Evolutionary conservation across 148 eudicot species (phyloP), one percentile per base, ranked within the genome.

Genomic region (Camellia lanceoleosa): DNA sequence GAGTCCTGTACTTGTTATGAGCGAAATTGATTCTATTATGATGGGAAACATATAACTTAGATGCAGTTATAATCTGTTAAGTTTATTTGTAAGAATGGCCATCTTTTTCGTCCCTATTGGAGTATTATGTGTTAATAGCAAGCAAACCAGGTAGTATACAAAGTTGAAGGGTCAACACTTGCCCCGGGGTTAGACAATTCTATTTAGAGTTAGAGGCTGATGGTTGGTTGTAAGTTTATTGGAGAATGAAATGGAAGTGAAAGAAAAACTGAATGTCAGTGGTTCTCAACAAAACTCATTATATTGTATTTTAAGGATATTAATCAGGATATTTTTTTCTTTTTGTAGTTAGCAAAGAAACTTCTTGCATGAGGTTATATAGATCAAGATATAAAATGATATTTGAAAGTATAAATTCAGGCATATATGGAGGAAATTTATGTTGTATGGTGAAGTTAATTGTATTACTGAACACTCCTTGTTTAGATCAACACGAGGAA

Each of bases 381-480:
- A 1, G 1, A 30, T 30, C 38, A 30, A 30, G 38, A 20, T 5
- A 51, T 72, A 23, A 72, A 12, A 52, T 72, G 61, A 15, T 52
- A 11, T 23, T 20, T 52, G 12, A 13, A 38, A 56, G 30, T 73
- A 23, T 64, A 14, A 64, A 49, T 77, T 20, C 67, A 23, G 58
- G 15, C 44, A 62, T 20, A 41, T 65, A 30, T 64, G 58, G 44
- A 30, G 79, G 46, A 77, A 51, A 77, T 77, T 46, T 65, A 13
- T 64, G 42, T 19, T 14, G 19, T 7, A 4, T 75, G 13, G 58
- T 58, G 51, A 38, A 59, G 52, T 46, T 75, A 44, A 56, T 61
- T 43, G 14, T 61, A 18, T 75, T 75, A 5, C 5, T n/a, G 58
- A 11, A 14, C 41, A 7, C 41, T 18, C 41, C 44, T 55, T 73